A percentile compares a stretch with the other conserved stretches of the same genome.
These are phyloP conservation scores for Tylopilus vinaceipallidus DNA, from an alignment of 768 basidiomycete genomes.

Conservation along the genomic window DNA sequence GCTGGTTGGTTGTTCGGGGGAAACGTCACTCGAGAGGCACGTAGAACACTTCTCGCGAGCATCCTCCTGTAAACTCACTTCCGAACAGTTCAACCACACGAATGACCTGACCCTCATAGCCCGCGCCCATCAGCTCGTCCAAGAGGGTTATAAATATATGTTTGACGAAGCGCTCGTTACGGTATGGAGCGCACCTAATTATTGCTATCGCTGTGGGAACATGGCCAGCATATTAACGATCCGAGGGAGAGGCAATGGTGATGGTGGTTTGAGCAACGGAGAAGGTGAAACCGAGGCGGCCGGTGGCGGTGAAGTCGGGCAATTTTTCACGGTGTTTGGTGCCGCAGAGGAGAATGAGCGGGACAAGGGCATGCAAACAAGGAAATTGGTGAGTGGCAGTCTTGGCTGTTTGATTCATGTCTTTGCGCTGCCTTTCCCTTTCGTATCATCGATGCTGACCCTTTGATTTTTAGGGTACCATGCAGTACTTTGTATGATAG, in stretches of 20 bases:
- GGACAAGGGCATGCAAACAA: constrained; percentile 74
- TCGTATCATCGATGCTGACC: neutral
- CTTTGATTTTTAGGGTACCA: constrained; percentile 29
- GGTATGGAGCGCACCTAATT: constrained; percentile 91
- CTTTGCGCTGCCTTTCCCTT: neutral
- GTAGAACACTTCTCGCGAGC: constrained; percentile 5
- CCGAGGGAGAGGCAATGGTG: constrained; percentile 50
- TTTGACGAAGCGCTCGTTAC: constrained; percentile 91
- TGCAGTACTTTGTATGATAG: constrained; percentile 40
- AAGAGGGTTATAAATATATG: constrained; percentile 97
- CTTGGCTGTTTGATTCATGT: neutral
- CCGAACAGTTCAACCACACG: constrained; percentile 81
- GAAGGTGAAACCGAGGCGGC: neutral
- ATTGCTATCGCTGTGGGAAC: constrained; percentile 86
- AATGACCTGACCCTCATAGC: constrained; percentile 88
- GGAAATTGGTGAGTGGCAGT: constrained; percentile 70
- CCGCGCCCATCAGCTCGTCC: constrained; percentile 94
- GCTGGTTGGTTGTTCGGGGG: constrained; percentile 95
- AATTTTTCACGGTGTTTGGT: constrained; percentile 78
- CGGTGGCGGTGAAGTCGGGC: constrained; percentile 29
- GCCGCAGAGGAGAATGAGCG: constrained; percentile 88
- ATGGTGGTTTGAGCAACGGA: constrained; percentile 11
- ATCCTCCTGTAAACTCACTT: constrained; percentile 1
- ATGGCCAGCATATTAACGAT: constrained; percentile 89
- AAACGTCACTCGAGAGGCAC: constrained; percentile 79